Conservation (phyloP, 805 yeast genomes). For the Zygotorulaspora sp. region DNA sequence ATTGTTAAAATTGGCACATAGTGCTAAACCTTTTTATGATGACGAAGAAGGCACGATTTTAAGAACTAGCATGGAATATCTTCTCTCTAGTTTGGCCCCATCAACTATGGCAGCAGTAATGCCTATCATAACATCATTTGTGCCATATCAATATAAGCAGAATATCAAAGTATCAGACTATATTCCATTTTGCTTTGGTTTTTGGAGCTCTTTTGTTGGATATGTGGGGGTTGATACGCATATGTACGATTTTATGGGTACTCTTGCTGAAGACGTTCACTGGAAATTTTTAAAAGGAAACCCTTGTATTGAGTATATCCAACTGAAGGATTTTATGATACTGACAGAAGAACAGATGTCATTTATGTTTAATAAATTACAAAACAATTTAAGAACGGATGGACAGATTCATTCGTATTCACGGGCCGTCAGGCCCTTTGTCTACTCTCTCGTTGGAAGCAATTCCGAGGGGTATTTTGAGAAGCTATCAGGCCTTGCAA, state of each 20-base stretch:
- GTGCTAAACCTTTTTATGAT: conserved; percentile 53
- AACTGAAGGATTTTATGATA: conserved; percentile 51
- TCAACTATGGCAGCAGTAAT: conserved; percentile 50
- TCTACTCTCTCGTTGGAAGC: conserved; percentile 58
- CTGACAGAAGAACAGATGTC: conserved; percentile 59
- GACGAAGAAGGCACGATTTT: conserved; percentile 36
- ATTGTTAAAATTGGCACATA: conserved; percentile 48
- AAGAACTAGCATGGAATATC: conserved; percentile 46
- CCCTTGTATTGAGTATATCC: conserved; percentile 1
- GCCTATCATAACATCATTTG: conserved; percentile 47
- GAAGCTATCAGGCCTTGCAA: conserved; percentile 51
- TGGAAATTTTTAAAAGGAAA: conserved; percentile 20
- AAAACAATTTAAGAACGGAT: conserved; percentile 37
- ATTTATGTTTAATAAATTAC: conserved; percentile 52
- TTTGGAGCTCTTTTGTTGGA: conserved; percentile 59
- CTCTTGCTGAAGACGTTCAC: conserved; percentile 49
- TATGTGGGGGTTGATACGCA: conserved; percentile 55
- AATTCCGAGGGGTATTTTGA: conserved; percentile 44
- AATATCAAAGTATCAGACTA: conserved; percentile 48
- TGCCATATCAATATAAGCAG: conserved; percentile 43
- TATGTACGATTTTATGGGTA: conserved; percentile 60
- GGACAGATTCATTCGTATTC: conserved; percentile 41
- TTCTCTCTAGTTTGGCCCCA: conserved; percentile 50
- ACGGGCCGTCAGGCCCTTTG: conserved; percentile 42
- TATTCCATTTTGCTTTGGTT: conserved; percentile 61